Base-by-base conservation (phyloP, 805 yeast species). In the Starmerella scarabaei region DNA sequence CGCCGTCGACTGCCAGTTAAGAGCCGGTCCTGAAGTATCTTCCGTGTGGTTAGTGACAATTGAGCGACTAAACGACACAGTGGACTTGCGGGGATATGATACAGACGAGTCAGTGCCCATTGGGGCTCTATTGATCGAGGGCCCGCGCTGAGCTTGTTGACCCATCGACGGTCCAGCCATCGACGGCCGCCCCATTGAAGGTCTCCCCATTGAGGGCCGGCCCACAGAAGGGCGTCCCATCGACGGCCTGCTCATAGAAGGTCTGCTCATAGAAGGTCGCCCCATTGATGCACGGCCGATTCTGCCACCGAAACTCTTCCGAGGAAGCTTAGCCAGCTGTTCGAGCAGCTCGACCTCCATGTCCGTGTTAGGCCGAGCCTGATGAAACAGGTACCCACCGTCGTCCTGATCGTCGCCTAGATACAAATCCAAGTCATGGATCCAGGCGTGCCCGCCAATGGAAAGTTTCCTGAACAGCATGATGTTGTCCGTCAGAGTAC, bases 381-480 rank as follows among this genome's bases (percentile, higher is more conserved):
- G 39, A 27, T 50, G 55, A 39, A 52, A 53, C 30, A 53, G 35
- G 35, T 53, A 53, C n/a, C 40, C 50, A 7, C 26, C 26, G 9
- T 23, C 26, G n/a, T 39, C 49, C 21, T 38, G 49, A 20, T 44
- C 45, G 18, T 45, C 56, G 3, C 49, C 55, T 14, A 65, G 49
- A 36, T 67, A 56, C 20, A 70, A 45, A 50, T 75, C 84, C 21
- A 74, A 58, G 45, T 79, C 85, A 59, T 91, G 98, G 8, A 75
- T 54, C 95, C 95, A 91, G 4, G 93, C 75, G 3, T 78, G 69
- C 2, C 99, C 99, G 38, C 80, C 78, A 4, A 91, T 77, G 8
- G 93, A 74, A 50, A 88, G 72, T 54, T 86, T 86, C 34, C 95
- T 69, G 58, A 91, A 91, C 21, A 88, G 63, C 99, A 91, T 91